Percentiles rank a stretch among this genome's conserved stretches.
Evolutionary conservation across 2,329 filamentous ascomycete species (phyloP).

Genomic region (Elsinoe fawcettii): DNA sequence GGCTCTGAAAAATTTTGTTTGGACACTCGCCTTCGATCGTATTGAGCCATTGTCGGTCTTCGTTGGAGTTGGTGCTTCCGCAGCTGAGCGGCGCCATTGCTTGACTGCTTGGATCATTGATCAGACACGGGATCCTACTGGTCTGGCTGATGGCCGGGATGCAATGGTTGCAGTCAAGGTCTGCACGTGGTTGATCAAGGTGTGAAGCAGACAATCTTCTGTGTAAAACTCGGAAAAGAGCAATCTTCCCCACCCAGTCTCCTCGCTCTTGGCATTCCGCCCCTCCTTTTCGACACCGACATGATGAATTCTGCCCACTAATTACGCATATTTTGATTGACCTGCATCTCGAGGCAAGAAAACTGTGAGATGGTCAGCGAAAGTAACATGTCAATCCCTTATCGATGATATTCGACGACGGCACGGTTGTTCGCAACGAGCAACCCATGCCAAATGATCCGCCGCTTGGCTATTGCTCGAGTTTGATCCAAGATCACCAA

Average conservation of each 20-base stretch:
- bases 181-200: background rate
- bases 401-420: too few species aligned
- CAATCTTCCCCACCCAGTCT: background rate
- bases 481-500: too few species aligned
- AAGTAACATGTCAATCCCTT: too few species aligned
- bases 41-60: background rate
- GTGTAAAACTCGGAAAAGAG: background rate
- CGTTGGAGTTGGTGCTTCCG: background rate
- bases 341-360: too few species aligned
- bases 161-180: background rate
- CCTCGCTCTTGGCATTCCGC: background rate
- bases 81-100: background rate
- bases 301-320: too few species aligned
- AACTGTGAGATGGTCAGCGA: too few species aligned
- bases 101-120: background rate
- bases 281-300: background rate
- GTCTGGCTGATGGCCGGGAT: background rate
- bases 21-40: background rate
- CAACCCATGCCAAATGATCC: too few species aligned
- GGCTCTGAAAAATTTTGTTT: background rate
- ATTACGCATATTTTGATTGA: too few species aligned
- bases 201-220: slow-evolving; percentile 5
- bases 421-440: too few species aligned
- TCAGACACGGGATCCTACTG: background rate
- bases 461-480: too few species aligned